phyloP scores from a whole-genome alignment of 2,329 filamentous ascomycete genomes.

The Arachnomyces sp. region DNA sequence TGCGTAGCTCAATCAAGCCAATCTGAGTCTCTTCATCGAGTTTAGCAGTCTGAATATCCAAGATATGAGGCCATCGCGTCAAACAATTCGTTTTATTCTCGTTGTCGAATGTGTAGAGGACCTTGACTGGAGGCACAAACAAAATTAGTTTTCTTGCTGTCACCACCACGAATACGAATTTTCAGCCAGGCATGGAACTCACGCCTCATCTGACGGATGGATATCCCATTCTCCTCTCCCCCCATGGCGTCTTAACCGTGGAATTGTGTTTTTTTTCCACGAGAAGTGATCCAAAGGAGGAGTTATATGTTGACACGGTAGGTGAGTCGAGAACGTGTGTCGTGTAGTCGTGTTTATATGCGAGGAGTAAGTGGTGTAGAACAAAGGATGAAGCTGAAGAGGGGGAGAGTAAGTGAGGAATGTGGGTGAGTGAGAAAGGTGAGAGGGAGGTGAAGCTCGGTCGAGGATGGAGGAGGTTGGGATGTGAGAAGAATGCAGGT shows the following conservation, averaged over 20 bases:
- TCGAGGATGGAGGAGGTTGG: conserved; percentile 1
- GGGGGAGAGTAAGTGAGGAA: conserved; percentile 10
- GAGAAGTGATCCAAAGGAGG: conserved; percentile 12
- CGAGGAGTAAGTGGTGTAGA: no score
- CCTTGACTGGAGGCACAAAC: conserved; percentile 60
- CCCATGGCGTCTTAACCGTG: conserved; percentile 30
- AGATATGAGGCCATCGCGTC: conserved; percentile 69
- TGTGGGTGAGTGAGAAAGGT: background rate
- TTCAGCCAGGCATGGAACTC: conserved; percentile 31
- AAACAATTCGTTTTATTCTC: conserved; percentile 83
- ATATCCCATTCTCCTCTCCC: conserved; percentile 42
- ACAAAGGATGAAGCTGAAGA: conserved; percentile 6
- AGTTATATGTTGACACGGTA: background rate
- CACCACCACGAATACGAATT: background rate
- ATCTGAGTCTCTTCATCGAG: conserved; percentile 74
- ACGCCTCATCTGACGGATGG: conserved; percentile 60
- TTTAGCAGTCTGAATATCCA: conserved; percentile 70
- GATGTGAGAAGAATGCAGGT: background rate
- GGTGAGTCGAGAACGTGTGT: background rate
- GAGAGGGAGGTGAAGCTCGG: conserved; percentile 1
- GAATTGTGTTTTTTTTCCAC: no score
- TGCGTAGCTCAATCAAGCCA: conserved; percentile 77
- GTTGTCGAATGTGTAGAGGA: conserved; percentile 91
- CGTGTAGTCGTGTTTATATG: no score
- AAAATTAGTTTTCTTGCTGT: conserved; percentile 1